These are phyloP conservation scores for Penstemon eatonii DNA, from an alignment of 257 asterid genomes.

Conservation along the genomic window DNA sequence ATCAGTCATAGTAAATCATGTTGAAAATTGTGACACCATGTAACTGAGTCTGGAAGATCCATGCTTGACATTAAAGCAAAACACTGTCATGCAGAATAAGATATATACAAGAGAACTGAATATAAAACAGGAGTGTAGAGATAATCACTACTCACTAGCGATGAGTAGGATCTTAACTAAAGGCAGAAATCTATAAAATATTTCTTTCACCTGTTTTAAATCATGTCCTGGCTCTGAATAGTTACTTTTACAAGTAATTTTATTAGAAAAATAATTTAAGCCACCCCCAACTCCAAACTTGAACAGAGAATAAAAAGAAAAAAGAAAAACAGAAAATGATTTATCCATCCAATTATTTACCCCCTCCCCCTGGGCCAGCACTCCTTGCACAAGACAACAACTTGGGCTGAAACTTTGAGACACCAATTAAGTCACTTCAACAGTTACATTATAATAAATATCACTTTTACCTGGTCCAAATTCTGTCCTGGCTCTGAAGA, in stretches of 20 bases:
- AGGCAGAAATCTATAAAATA: too few species aligned
- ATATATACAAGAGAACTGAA: neutral
- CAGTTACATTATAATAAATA: conserved; percentile 14
- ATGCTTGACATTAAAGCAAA: neutral
- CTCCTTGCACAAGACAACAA: too few species aligned
- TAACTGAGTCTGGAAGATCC: neutral
- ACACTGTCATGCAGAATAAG: neutral
- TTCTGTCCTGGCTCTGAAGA: conserved; percentile 89
- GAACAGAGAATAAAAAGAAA: neutral
- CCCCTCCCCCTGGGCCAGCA: too few species aligned
- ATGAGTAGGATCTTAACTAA: too few species aligned
- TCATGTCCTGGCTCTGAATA: too few species aligned
- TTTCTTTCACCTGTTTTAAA: too few species aligned
- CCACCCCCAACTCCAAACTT: neutral
- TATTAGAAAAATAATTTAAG: too few species aligned
- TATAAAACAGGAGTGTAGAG: too few species aligned
- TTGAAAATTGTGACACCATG: neutral
- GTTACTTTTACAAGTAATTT: too few species aligned
- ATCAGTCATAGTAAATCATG: conserved; percentile 1
- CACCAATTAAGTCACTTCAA: neutral
- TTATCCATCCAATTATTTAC: too few species aligned
- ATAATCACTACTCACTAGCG: too few species aligned
- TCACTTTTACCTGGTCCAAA: conserved; percentile 79
- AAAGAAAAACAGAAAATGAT: too few species aligned
- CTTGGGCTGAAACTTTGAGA: neutral